A percentile compares a stretch with the other conserved stretches of the same genome.
phyloP scores from a whole-genome alignment of 2,329 filamentous ascomycete genomes.

The Epichloe hybrida region DNA sequence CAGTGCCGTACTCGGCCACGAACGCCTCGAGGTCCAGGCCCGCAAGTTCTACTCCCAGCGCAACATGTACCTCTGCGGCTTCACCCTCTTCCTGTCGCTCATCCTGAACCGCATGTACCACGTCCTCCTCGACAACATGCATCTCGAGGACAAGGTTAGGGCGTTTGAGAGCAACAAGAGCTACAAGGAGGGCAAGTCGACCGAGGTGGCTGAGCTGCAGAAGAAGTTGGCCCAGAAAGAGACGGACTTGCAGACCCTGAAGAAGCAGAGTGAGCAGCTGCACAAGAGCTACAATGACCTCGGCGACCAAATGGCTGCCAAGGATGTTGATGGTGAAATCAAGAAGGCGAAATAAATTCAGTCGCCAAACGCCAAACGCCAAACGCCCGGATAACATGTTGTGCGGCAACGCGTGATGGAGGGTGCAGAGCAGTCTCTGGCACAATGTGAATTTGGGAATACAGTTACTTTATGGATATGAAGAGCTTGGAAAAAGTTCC shows the following conservation, averaged over 20 bases:
- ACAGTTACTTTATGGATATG: too few species aligned
- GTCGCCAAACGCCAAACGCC: too few species aligned
- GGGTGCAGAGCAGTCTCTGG: too few species aligned
- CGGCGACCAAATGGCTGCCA: constrained; percentile 63
- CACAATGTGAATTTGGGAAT: too few species aligned
- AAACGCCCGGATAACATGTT: too few species aligned
- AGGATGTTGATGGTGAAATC: constrained; percentile 33
- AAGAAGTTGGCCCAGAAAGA: constrained; percentile 68
- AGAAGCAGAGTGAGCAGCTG: constrained; percentile 82
- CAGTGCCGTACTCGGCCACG: constrained; percentile 65
- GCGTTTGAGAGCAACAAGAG: constrained; percentile 64
- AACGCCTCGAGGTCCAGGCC: constrained; percentile 95
- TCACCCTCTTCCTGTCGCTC: constrained; percentile 95
- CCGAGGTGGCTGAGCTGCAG: constrained; percentile 57
- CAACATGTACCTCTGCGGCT: constrained; percentile 99
- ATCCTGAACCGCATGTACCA: constrained; percentile 98
- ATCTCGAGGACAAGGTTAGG: constrained; percentile 86
- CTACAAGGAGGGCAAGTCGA: constrained; percentile 56
- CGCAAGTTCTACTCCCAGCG: constrained; percentile 99
- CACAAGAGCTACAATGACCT: constrained; percentile 75
- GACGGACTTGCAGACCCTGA: constrained; percentile 69
- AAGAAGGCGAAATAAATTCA: constrained; percentile 37
- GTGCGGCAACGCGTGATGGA: too few species aligned
- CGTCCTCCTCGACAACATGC: constrained; percentile 85
- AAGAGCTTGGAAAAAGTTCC: too few species aligned